Evolutionary conservation across 2,329 filamentous ascomycete species (phyloP).

Genomic region (Mycocentrospora acerina): DNA sequence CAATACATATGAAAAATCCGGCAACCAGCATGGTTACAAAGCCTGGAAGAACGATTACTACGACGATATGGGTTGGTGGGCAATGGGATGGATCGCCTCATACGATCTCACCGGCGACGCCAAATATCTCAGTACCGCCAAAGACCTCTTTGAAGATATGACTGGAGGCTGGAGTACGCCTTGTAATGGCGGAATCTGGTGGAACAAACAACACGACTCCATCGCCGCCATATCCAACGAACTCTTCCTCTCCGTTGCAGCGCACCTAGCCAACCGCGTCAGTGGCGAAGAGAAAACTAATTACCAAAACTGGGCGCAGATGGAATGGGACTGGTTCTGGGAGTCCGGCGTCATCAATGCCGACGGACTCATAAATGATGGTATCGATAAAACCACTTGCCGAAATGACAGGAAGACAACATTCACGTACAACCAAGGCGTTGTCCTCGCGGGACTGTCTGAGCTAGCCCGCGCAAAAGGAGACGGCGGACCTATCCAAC

Average conservation of each 20-base stretch:
- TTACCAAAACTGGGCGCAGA: conserved; percentile 54
- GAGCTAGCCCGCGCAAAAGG: conserved; percentile 53
- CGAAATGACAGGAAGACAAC: conserved; percentile 55
- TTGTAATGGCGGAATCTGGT: conserved; percentile 57
- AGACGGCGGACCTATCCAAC: conserved; percentile 23
- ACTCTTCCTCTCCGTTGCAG: conserved; percentile 57
- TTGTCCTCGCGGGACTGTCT: conserved; percentile 57
- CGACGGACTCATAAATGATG: conserved; percentile 57
- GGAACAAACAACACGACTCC: conserved; percentile 56
- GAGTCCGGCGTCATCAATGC: conserved; percentile 54
- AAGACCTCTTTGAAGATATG: conserved; percentile 60
- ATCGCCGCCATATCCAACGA: conserved; percentile 62
- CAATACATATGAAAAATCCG: conserved; percentile 37
- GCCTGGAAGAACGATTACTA: conserved; percentile 57
- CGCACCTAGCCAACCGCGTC: conserved; percentile 55
- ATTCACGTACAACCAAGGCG: conserved; percentile 62
- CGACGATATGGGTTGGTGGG: conserved; percentile 68
- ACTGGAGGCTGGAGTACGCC: conserved; percentile 51
- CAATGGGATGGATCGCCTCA: conserved; percentile 58
- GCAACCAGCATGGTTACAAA: conserved; percentile 24
- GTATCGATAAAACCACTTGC: conserved; percentile 50
- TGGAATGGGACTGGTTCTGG: conserved; percentile 58
- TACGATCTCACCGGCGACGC: conserved; percentile 57
- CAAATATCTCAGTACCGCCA: conserved; percentile 57
- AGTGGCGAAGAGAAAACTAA: conserved; percentile 36